Evolutionary conservation across 768 basidiomycete species (phyloP).

Genomic region (Suillus weaverae): DNA sequence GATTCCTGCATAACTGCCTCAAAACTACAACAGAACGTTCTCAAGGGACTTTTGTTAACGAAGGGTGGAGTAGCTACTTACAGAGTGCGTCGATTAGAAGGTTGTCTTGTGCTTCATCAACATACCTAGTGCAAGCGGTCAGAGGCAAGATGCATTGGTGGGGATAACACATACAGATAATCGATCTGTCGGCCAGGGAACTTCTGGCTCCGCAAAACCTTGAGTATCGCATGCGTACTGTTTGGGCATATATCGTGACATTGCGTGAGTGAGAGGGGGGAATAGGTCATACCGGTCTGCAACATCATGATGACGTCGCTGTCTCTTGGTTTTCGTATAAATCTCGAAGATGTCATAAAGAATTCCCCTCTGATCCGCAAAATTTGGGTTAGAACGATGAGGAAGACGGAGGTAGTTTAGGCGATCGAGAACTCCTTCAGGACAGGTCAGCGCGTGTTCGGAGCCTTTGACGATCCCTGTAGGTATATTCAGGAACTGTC

Average conservation of each 20-base stretch:
- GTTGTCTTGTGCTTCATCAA: conserved; percentile 77
- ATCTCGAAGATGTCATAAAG: conserved; percentile 55
- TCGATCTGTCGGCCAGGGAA: conserved; percentile 45
- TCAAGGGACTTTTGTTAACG: neutral
- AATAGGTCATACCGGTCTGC: conserved; percentile 52
- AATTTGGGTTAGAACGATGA: conserved; percentile 51
- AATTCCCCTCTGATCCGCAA: conserved; percentile 46
- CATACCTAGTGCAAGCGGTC: conserved; percentile 44
- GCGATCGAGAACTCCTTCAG: conserved; percentile 42
- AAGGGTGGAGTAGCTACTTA: conserved; percentile 28
- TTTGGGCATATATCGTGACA: neutral
- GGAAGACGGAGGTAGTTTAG: conserved; percentile 49
- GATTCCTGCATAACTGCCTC: conserved; percentile 59
- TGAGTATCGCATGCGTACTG: conserved; percentile 54
- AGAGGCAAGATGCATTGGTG: neutral
- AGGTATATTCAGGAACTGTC: neutral
- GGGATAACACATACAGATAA: conserved; percentile 45
- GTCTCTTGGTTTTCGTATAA: conserved; percentile 49
- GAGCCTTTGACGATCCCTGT: conserved; percentile 69
- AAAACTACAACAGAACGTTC: conserved; percentile 44
- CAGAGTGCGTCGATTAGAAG: conserved; percentile 62
- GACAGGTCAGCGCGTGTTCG: conserved; percentile 43
- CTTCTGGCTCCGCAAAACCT: conserved; percentile 22
- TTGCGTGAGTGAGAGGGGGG: neutral
- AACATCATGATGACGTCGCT: conserved; percentile 47